Base-by-base conservation (phyloP, 257 asterid genomes). In the Ballota nigra region DNA sequence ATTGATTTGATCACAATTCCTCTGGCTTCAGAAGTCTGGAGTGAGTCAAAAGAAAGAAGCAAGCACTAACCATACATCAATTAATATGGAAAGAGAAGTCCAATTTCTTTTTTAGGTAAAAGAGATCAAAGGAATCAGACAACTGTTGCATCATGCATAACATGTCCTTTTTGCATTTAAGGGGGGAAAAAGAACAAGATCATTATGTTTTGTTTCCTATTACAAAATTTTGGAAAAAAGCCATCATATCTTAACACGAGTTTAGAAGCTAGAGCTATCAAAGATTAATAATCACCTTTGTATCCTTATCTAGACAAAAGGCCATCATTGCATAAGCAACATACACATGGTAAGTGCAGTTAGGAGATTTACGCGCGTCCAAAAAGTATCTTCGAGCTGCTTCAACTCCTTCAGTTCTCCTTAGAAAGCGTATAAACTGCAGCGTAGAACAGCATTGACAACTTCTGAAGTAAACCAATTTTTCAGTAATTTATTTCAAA, bases 241-340 rank as follows among this genome's bases (percentile, higher is more conserved):
- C 63, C 68, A 24, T 60, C 60, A 3, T 69, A 75, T 58, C 29
- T 57, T 26, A 51, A 10, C 52, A 62, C 51, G 57, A 15, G 6
- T 13, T 18, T 47, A 57, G 34, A 63, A 51, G 26, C 18, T 18
- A 59, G 56, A 60, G 11, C 34, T 72, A 19, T 1, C 33, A n/a
- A 68, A 13, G 69, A 52, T n/a, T 70, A 62, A 58, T 24, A 78
- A 66, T 83, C 82, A 95, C 99, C 99, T 95, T 89, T 55, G 96
- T 89, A 75, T 95, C 97, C 89, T 95, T 95, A 73, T 95, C 98
- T 20, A 84, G 96, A 84, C 99, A 95, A 79, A 91, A 95, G 41
- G 96, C 96, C 98, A 95, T 88, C 93, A 80, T 88, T 57, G 99
- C 99, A 75, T 95, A 90, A 77, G 99, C 99, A 77, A 95, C 97